Conservation (phyloP, 2,329 filamentous ascomycete species). For the Orbilia blumenaviensis region DNA sequence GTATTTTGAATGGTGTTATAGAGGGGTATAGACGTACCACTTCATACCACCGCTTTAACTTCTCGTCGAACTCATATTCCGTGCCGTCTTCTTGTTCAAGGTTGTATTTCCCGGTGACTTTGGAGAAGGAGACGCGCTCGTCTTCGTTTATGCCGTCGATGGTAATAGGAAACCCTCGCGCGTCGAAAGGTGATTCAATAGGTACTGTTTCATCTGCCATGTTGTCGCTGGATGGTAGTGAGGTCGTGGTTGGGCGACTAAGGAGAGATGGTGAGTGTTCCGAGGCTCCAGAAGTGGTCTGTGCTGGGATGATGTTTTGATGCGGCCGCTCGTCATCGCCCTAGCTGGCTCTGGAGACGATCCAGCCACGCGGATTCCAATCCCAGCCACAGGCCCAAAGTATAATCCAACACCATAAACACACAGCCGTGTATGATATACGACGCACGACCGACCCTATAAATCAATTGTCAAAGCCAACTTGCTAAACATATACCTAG, state of each 20-base stretch:
- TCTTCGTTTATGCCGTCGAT: conserved; percentile 77
- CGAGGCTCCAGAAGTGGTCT: background rate
- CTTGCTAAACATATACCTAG: no score
- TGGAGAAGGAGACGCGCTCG: conserved; percentile 86
- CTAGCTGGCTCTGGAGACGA: background rate
- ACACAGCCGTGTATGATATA: background rate
- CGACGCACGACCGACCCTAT: no score
- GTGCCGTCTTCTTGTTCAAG: conserved; percentile 84
- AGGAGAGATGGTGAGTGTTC: background rate
- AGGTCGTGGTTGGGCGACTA: background rate
- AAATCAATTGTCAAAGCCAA: no score
- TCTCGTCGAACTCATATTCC: conserved; percentile 83
- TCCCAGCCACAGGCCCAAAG: background rate
- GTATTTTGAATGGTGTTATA: background rate
- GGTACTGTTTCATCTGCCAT: conserved; percentile 38
- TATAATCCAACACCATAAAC: conserved; percentile 6
- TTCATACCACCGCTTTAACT: conserved; percentile 78
- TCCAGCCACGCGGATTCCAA: background rate
- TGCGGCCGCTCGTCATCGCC: conserved; percentile 28
- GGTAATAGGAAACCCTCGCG: conserved; percentile 67
- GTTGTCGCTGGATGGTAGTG: background rate
- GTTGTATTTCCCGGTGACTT: conserved; percentile 80
- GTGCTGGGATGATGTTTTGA: conserved; percentile 13
- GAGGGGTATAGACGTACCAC: conserved; percentile 62
- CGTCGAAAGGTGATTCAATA: conserved; percentile 39